Conservation (phyloP, 495 filamentous ascomycete species). For the Xylaria venustula region DNA sequence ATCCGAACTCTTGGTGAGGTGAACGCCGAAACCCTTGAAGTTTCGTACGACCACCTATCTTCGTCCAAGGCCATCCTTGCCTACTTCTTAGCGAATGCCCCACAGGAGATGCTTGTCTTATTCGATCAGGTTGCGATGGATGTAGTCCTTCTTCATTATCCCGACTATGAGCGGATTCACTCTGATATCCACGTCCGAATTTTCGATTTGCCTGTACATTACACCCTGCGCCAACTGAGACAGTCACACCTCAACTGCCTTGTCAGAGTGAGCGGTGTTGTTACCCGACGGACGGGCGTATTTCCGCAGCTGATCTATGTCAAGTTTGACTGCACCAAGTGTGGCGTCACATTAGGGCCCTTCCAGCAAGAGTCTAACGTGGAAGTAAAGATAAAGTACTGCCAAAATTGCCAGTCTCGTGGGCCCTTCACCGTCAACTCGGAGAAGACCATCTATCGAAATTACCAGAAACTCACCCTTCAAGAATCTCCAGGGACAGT, state of each 20-base stretch:
- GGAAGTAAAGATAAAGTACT: constrained; percentile 95
- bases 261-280: constrained; percentile 90
- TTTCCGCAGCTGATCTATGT: constrained; percentile 98
- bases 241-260: constrained; percentile 97
- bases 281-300: constrained; percentile 93
- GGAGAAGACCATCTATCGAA: constrained; percentile 98
- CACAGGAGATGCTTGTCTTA: constrained; percentile 87
- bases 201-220: constrained; percentile 87
- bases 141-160: constrained; percentile 90
- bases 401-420: constrained; percentile 94
- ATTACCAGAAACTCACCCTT: constrained; percentile 96
- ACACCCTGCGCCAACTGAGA: constrained; percentile 94
- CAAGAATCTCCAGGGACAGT: constrained; percentile 98
- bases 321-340: constrained; percentile 95
- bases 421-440: constrained; percentile 96
- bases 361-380: constrained; percentile 96
- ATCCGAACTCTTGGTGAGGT: constrained; percentile 92
- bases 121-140: constrained; percentile 98
- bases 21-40: constrained; percentile 93
- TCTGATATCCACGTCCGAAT: constrained; percentile 98
- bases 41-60: constrained; percentile 90
- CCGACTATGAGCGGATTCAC: constrained; percentile 96
- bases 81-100: constrained; percentile 95
- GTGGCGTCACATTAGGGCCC: constrained; percentile 85
- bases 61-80: constrained; percentile 92